A percentile compares a stretch with the other conserved stretches of the same genome.
Evolutionary conservation across 192 early-diverging fungal genomes (phyloP).

Genomic region (Entrophospora sp.): DNA sequence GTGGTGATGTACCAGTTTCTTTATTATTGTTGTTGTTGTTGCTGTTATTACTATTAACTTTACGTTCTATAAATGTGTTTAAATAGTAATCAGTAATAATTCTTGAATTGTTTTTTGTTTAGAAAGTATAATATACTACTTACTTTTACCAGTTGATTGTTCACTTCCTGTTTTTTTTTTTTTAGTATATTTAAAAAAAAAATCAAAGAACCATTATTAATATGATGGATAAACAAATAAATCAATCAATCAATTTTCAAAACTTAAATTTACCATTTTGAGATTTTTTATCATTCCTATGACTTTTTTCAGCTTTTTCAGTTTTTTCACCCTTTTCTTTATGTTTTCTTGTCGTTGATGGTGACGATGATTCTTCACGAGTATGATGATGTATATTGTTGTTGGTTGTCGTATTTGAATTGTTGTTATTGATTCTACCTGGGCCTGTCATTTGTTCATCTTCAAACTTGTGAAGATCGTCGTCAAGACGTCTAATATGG

Average conservation of each 20-base stretch:
- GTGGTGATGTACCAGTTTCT: slow-evolving; percentile 25
- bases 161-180: slow-evolving; percentile 18
- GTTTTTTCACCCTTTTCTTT: too few relatives aligned
- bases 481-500: slow-evolving; percentile 81
- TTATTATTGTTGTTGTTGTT: slow-evolving; percentile 22
- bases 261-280: background rate
- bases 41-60: slow-evolving; percentile 27
- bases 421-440: too few relatives aligned
- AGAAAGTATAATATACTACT: background rate
- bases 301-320: too few relatives aligned
- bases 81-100: too few relatives aligned
- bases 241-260: too few relatives aligned
- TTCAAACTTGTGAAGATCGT: slow-evolving; percentile 86
- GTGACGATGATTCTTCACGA: too few relatives aligned
- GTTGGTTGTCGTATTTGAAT: too few relatives aligned
- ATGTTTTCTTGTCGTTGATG: too few relatives aligned
- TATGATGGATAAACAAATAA: too few relatives aligned
- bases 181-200: slow-evolving; percentile 16
- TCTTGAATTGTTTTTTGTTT: too few relatives aligned
- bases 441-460: slow-evolving; percentile 76
- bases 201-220: too few relatives aligned
- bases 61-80: slow-evolving; percentile 14
- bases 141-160: slow-evolving; percentile 31
- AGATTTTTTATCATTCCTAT: background rate
- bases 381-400: too few relatives aligned